Conservation (phyloP, 164 flowering plant species). For the Vitis rupestris region DNA sequence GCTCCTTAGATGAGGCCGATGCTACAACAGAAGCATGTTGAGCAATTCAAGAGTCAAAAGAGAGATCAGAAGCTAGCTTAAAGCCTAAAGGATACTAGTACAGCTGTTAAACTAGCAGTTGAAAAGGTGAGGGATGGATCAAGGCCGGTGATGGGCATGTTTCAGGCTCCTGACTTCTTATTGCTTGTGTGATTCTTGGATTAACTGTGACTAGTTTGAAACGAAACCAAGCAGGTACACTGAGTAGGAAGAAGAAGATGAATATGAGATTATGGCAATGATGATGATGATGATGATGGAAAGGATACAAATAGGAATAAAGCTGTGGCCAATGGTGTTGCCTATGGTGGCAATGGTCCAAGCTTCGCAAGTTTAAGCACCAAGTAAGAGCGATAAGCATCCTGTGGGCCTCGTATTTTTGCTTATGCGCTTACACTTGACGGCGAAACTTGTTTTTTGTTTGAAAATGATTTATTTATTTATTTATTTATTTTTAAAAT, state of each 20-base stretch:
- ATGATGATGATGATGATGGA: slow-evolving; percentile 52
- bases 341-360: slow-evolving; percentile 16
- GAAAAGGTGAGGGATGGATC: slow-evolving; percentile 59
- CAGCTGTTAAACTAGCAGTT: slow-evolving; percentile 49
- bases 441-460: too few relatives aligned
- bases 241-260: slow-evolving; percentile 65
- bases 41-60: slow-evolving; percentile 54
- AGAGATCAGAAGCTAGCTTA: slow-evolving; percentile 46
- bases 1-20: slow-evolving; percentile 64
- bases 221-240: slow-evolving; percentile 55
- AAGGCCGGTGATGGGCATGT: slow-evolving; percentile 56
- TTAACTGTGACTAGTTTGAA: slow-evolving; percentile 60
- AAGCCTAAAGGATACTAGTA: slow-evolving; percentile 30
- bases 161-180: slow-evolving; percentile 43
- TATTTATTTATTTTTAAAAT: too few relatives aligned
- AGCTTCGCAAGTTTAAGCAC: slow-evolving; percentile 37
- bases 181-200: slow-evolving; percentile 67
- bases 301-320: slow-evolving; percentile 30
- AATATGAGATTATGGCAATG: slow-evolving; percentile 53
- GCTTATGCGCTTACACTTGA: too few relatives aligned
- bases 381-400: slow-evolving; percentile 10
- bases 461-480: too few relatives aligned
- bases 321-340: slow-evolving; percentile 19
- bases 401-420: too few relatives aligned
- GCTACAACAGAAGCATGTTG: slow-evolving; percentile 55